Evolutionary conservation across 805 yeast genomes (phyloP), one percentile per base, ranked within the genome.

Genomic region (Yarrowia sp.): DNA sequence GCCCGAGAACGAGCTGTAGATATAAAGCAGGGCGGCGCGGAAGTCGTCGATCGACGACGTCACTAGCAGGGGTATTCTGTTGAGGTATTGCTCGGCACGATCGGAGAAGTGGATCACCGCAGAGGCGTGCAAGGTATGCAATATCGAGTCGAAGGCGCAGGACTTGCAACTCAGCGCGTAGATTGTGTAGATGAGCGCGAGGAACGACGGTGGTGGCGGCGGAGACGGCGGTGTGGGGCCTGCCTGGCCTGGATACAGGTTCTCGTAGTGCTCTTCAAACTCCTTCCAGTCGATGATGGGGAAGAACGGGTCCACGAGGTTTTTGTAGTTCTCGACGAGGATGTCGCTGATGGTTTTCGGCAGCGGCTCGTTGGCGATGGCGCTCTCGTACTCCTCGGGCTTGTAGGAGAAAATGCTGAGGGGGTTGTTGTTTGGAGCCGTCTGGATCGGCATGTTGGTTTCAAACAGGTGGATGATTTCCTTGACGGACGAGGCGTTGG

Each of bases 81-180:
- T 35, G 16, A 51, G 59, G 27, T 51, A 36, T 24, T 51, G 32
- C 22, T 51, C 59, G n/a, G 59, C 59, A 4, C 31, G 33, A 13
- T 33, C 44, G 1, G 44, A 33, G 19, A 51, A 51, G 44, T 51
- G 33, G 24, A 51, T 35, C 16, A 35, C 44, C 2, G 59, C 59
- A 3, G 59, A 51, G 6, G 59, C 22, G 13, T 51, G 41, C 42
- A 51, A 6, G 42, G 59, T 35, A 10, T 51, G 44, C 18, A 33
- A 19, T 24, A 35, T 22, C 7, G 44, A 35, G 33, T 51, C 59
- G 13, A 51, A 51, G 16, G 59, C 59, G 5, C 59, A 25, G 2
- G 59, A 51, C 25, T 51, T 51, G 33, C 59, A 51, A 18, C 59
- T 51, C 18, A 51, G 44, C 7, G 59, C 59, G 27, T 51, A 51